Evolutionary conservation across 2,329 filamentous ascomycete genomes (phyloP).

Genomic region (Colletotrichum scovillei): DNA sequence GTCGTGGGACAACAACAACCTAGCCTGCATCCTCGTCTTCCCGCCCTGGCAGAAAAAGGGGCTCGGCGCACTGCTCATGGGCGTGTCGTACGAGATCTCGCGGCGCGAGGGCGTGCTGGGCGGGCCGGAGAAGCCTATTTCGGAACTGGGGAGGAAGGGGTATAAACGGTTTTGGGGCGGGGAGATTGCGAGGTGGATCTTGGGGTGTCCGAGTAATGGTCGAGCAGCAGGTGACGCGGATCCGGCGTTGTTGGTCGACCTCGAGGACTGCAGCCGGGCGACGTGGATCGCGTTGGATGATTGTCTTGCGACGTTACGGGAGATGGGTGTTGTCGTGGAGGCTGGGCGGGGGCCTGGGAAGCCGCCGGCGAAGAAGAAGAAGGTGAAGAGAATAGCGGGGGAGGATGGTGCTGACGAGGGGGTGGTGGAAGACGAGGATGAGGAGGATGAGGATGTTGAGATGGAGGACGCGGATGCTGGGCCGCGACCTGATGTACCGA

Average conservation of each 20-base stretch:
- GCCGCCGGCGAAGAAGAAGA: constrained; percentile 35
- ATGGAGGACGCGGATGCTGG: constrained; percentile 43
- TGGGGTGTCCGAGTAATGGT: constrained; percentile 43
- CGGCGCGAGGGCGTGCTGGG: constrained; percentile 85
- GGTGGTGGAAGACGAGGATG: constrained; percentile 36
- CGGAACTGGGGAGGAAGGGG: constrained; percentile 83
- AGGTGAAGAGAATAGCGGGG: constrained; percentile 10
- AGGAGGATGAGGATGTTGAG: constrained; percentile 38
- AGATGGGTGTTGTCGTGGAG: constrained; percentile 80
- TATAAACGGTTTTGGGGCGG: constrained; percentile 90
- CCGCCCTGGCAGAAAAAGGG: constrained; percentile 95
- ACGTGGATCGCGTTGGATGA: constrained; percentile 91
- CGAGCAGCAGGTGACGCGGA: not conserved
- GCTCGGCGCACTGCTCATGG: constrained; percentile 89
- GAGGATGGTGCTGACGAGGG: constrained; percentile 27
- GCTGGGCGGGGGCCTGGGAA: constrained; percentile 60
- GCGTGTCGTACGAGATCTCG: constrained; percentile 91
- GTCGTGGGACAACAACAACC: constrained; percentile 98
- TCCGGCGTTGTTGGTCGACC: constrained; percentile 62
- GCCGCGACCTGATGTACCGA: constrained; percentile 47
- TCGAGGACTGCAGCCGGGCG: constrained; percentile 77
- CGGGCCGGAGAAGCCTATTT: constrained; percentile 93
- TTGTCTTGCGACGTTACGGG: constrained; percentile 79
- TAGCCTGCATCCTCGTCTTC: constrained; percentile 95
- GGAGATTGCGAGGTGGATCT: constrained; percentile 79